Evolutionary conservation across 768 basidiomycete genomes (phyloP).

Genomic region (Saitozyma podzolica): DNA sequence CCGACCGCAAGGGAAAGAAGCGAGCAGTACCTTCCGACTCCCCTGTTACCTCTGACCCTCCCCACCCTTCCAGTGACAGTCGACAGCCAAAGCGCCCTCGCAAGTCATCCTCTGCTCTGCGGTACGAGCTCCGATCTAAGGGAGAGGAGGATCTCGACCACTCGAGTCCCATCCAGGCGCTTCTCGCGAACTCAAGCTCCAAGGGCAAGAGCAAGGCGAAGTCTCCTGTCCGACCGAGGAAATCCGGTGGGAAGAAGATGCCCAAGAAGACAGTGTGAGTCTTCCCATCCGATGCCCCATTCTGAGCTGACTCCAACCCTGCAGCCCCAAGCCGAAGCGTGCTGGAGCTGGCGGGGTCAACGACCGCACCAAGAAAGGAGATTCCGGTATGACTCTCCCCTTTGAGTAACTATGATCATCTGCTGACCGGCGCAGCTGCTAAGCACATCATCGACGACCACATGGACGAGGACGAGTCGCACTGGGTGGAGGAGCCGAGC

Average conservation of each 20-base stretch:
- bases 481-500: conserved; percentile 36
- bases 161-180: conserved; percentile 57
- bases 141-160: conserved; percentile 52
- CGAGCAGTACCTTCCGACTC: conserved; percentile 62
- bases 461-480: conserved; percentile 38
- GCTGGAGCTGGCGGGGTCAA: neutral
- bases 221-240: conserved; percentile 56
- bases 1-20: conserved; percentile 77
- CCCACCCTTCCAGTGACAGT: conserved; percentile 39
- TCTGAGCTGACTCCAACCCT: neutral
- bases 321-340: neutral
- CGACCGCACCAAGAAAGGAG: too few relatives aligned
- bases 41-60: conserved; percentile 30
- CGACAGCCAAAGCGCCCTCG: conserved; percentile 58
- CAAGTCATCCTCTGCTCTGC: conserved; percentile 41
- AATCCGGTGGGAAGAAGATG: conserved; percentile 54
- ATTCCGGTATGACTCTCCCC: too few relatives aligned
- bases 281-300: neutral
- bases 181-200: conserved; percentile 12
- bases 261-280: conserved; percentile 38
- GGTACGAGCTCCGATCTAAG: conserved; percentile 19
- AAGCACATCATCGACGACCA: conserved; percentile 38
- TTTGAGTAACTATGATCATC: too few relatives aligned
- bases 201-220: conserved; percentile 32
- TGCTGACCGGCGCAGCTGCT: conserved; percentile 14